phyloP scores from a whole-genome alignment of 352 stramenopile species.

The Vaucheria bursata region DNA sequence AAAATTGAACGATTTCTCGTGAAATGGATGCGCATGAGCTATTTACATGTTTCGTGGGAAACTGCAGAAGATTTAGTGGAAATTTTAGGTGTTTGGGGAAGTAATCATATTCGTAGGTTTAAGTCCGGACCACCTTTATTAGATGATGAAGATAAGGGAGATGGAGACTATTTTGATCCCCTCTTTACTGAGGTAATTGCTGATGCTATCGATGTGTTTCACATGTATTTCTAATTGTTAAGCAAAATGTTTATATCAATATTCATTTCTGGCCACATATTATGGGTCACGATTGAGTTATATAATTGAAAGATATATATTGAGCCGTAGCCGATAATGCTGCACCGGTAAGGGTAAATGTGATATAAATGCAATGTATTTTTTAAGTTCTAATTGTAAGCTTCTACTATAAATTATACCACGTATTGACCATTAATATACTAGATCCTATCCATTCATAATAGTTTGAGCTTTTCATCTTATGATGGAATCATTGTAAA shows the following conservation, averaged over 20 bases:
- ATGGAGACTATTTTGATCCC: constrained; percentile 45
- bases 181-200: neutral
- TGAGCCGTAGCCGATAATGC: neutral
- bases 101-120: constrained; percentile 15
- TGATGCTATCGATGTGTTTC: neutral
- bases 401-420: too few relatives aligned
- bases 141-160: constrained; percentile 33
- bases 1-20: constrained; percentile 89
- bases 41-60: constrained; percentile 96
- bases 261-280: neutral
- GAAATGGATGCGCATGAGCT: constrained; percentile 96
- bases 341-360: neutral
- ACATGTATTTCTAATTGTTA: neutral
- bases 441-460: too few relatives aligned
- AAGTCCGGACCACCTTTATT: constrained; percentile 15
- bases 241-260: neutral
- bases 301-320: neutral
- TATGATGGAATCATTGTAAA: too few relatives aligned
- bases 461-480: too few relatives aligned
- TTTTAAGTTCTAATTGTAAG: too few relatives aligned
- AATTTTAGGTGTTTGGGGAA: constrained; percentile 10
- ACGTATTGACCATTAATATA: too few relatives aligned
- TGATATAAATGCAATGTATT: neutral
- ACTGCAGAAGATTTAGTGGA: constrained; percentile 75
- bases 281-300: neutral